Percentiles rank a stretch among this genome's conserved stretches.
Conservation (phyloP, 495 filamentous ascomycete species). For the Lepraria neglecta region DNA sequence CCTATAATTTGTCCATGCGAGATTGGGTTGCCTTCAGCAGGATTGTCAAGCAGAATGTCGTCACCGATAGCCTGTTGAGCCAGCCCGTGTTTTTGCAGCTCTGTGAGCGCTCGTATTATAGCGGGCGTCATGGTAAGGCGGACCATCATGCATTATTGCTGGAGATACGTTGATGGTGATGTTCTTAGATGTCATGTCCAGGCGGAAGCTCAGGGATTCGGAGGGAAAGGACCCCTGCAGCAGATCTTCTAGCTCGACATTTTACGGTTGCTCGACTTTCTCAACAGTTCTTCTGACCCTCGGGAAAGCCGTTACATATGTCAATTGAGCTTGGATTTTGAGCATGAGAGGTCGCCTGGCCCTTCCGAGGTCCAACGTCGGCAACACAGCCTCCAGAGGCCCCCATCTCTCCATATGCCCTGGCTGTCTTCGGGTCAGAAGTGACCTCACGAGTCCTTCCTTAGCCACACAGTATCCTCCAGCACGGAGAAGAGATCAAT, state of each 20-base stretch:
- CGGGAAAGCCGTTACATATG: no score
- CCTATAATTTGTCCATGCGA: constrained; percentile 72
- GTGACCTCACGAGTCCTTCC: constrained; percentile 13
- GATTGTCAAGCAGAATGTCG: constrained; percentile 41
- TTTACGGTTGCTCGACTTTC: background rate
- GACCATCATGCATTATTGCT: constrained; percentile 53
- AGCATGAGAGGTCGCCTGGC: constrained; percentile 23
- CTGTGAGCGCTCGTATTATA: constrained; percentile 58
- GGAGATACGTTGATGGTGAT: background rate
- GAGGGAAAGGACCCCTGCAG: background rate
- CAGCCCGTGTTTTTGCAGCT: constrained; percentile 10
- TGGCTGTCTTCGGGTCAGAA: constrained; percentile 15
- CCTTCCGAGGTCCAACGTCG: background rate
- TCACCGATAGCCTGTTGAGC: background rate
- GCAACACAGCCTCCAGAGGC: background rate
- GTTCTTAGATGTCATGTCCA: no score
- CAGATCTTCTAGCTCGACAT: constrained; percentile 4
- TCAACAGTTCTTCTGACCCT: background rate
- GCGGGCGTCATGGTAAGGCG: constrained; percentile 65
- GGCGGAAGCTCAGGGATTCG: no score
- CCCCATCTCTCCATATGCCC: constrained; percentile 12
- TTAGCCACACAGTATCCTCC: constrained; percentile 11
- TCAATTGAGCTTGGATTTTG: background rate
- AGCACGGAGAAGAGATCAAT: constrained; percentile 33
- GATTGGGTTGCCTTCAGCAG: constrained; percentile 60